Evolutionary conservation across 108 stramenopile species (phyloP).

Genomic region (Pseudonitzschia multistriata): DNA sequence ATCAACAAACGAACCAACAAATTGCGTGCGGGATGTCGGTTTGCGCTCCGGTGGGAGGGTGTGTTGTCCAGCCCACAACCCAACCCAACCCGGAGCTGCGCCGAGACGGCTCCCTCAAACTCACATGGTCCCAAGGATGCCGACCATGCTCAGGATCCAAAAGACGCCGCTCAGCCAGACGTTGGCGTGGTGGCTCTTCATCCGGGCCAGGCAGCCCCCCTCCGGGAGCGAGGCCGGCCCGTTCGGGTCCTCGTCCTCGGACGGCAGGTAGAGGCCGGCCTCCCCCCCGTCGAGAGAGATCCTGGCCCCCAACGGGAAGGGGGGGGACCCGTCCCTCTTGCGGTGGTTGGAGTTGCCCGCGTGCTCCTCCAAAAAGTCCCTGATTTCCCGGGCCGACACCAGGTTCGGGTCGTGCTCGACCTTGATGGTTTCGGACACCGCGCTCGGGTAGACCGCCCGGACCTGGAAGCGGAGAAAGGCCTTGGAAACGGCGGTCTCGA

Average conservation of each 20-base stretch:
- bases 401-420: conserved; percentile 71
- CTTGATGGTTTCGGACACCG: conserved; percentile 58
- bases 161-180: conserved; percentile 64
- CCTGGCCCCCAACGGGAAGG: conserved; percentile 18
- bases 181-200: conserved; percentile 18
- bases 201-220: conserved; percentile 26
- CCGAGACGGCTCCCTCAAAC: too few relatives aligned
- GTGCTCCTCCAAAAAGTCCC: conserved; percentile 25
- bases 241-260: conserved; percentile 29
- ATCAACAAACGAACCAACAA: background rate
- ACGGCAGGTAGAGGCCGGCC: conserved; percentile 49
- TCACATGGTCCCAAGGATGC: conserved; percentile 28
- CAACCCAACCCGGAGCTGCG: too few relatives aligned
- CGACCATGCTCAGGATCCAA: conserved; percentile 67
- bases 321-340: background rate
- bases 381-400: conserved; percentile 37
- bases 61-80: too few relatives aligned
- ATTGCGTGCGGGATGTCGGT: too few relatives aligned
- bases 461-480: conserved; percentile 58
- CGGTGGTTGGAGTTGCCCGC: conserved; percentile 11
- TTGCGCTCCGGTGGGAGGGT: too few relatives aligned
- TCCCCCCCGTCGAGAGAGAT: conserved; percentile 59
- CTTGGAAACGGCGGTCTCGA: conserved; percentile 48
- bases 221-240: background rate
- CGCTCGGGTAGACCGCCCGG: conserved; percentile 58